These are phyloP conservation scores for Starmerella bombi DNA, from an alignment of 805 yeast genomes.

Conservation along the genomic window DNA sequence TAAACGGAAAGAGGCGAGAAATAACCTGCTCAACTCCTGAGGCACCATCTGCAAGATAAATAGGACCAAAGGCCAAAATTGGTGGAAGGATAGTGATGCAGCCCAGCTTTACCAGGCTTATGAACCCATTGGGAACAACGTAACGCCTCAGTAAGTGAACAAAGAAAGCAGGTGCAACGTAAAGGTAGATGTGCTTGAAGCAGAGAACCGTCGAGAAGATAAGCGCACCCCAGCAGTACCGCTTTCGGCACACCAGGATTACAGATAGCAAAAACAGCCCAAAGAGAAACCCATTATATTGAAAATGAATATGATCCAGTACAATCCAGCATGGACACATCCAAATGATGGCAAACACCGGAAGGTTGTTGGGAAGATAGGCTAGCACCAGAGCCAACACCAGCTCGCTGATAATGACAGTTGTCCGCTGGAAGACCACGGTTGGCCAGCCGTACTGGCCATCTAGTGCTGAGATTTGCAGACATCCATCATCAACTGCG, in stretches of 20 bases:
- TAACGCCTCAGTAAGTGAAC: conserved; percentile 62
- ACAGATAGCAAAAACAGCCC: conserved; percentile 68
- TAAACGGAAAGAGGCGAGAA: conserved; percentile 73
- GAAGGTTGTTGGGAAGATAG: conserved; percentile 34
- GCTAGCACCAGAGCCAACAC: conserved; percentile 39
- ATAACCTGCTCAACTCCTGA: conserved; percentile 54
- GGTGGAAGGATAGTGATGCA: conserved; percentile 46
- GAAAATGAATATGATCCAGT: conserved; percentile 93
- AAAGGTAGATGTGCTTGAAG: conserved; percentile 86
- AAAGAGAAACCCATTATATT: conserved; percentile 87
- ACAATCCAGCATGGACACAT: conserved; percentile 82
- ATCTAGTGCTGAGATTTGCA: conserved; percentile 43
- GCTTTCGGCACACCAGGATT: conserved; percentile 49
- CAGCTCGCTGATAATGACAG: conserved; percentile 69
- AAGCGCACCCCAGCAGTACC: conserved; percentile 41
- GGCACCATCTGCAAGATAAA: conserved; percentile 52
- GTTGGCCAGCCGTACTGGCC: conserved; percentile 72
- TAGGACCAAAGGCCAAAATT: conserved; percentile 45
- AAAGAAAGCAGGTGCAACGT: conserved; percentile 89
- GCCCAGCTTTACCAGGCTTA: conserved; percentile 50
- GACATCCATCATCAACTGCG: conserved; percentile 63
- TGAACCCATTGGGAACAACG: conserved; percentile 37
- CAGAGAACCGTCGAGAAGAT: conserved; percentile 69
- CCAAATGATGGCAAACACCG: conserved; percentile 67
- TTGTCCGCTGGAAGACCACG: conserved; percentile 60